Percentiles rank a stretch among this genome's conserved stretches.
Evolutionary conservation across 2,329 filamentous ascomycete genomes (phyloP).

Genomic region (Dactylellina leptospora): DNA sequence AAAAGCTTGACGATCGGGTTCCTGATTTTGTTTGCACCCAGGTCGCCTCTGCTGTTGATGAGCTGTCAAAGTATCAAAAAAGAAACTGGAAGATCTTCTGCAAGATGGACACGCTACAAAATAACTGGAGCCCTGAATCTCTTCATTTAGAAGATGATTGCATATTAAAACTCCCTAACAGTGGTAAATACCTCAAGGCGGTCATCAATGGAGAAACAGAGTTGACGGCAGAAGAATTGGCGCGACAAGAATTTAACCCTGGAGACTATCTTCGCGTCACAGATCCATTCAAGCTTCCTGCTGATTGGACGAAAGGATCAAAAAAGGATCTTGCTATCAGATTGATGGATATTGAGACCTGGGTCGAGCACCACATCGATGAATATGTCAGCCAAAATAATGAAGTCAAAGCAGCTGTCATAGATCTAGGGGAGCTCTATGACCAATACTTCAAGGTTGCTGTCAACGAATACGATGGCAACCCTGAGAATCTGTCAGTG

Average conservation of each 20-base stretch:
- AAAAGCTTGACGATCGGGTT: conserved; percentile 60
- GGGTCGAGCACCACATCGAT: conserved; percentile 62
- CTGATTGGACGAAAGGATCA: conserved; percentile 10
- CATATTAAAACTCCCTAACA: conserved; percentile 1
- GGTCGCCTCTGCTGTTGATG: conserved; percentile 18
- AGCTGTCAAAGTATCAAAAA: conserved; percentile 26
- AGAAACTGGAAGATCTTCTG: conserved; percentile 46
- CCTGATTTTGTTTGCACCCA: conserved; percentile 50
- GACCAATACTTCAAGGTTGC: conserved; percentile 59
- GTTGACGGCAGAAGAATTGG: conserved; percentile 33
- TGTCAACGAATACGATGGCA: conserved; percentile 58
- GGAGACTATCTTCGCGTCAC: conserved; percentile 31
- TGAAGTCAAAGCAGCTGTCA: conserved; percentile 19
- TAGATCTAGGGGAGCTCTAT: conserved; percentile 58
- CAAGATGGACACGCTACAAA: conserved; percentile 5
- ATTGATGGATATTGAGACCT: conserved; percentile 64
- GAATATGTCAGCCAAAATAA: conserved; percentile 60
- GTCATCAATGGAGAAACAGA: conserved; percentile 8
- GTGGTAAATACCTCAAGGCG: conserved; percentile 16
- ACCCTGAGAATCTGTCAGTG: conserved; percentile 64
- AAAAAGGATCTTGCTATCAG: conserved; percentile 55
- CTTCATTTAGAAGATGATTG: conserved; percentile 9
- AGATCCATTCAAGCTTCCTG: conserved; percentile 1
- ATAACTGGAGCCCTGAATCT: conserved; percentile 15
- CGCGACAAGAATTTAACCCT: conserved; percentile 25